These are phyloP conservation scores for Panicum hallii DNA, from an alignment of 202 grass and related monocot genomes.

Conservation along the genomic window DNA sequence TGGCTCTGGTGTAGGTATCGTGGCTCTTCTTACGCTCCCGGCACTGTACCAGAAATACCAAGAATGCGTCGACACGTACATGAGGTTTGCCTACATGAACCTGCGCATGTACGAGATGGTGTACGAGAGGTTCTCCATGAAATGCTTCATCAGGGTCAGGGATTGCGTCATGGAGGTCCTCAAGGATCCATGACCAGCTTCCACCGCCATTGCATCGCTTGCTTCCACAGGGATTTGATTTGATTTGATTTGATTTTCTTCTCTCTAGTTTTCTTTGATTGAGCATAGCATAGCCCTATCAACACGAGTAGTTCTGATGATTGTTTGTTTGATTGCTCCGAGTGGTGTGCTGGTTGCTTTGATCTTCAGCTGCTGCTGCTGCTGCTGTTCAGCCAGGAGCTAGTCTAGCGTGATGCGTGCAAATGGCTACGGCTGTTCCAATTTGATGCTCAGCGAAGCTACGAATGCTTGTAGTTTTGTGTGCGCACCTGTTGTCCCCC, in stretches of 20 bases:
- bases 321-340: constrained; percentile 2
- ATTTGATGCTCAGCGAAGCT: neutral
- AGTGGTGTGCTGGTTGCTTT: neutral
- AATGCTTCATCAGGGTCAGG: constrained; percentile 53
- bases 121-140: constrained; percentile 62
- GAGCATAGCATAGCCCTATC: constrained; percentile 1
- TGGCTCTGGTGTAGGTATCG: constrained; percentile 17
- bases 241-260: neutral
- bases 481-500: neutral
- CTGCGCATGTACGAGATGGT: constrained; percentile 74
- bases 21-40: constrained; percentile 65
- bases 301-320: constrained; percentile 24
- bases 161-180: constrained; percentile 53
- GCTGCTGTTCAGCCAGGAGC: neutral
- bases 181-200: constrained; percentile 48
- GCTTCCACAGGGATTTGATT: neutral
- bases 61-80: constrained; percentile 51
- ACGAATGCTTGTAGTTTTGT: neutral
- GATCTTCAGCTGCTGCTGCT: neutral
- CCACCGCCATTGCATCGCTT: neutral
- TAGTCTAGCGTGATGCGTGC: neutral
- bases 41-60: constrained; percentile 72
- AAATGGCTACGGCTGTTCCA: neutral
- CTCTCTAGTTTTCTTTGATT: neutral
- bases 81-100: constrained; percentile 55